Evolutionary conservation across 2,329 filamentous ascomycete genomes (phyloP).

Genomic region (Rhynchosporium secalis): DNA sequence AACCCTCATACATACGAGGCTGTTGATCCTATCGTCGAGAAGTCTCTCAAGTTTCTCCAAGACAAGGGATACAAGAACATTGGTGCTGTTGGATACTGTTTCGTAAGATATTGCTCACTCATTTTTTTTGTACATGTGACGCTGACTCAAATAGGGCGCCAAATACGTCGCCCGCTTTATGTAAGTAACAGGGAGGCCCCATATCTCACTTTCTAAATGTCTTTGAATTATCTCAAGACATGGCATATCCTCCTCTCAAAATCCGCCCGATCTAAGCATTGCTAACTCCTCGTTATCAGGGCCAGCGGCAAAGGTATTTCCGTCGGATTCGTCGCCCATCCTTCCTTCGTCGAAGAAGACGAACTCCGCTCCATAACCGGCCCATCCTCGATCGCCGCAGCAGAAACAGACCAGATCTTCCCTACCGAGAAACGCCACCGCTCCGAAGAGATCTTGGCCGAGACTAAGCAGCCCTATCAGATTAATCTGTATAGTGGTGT

Average conservation of each 20-base stretch:
- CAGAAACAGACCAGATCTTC: slow-evolving; percentile 66
- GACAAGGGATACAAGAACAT: slow-evolving; percentile 58
- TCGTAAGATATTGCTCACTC: slow-evolving; percentile 40
- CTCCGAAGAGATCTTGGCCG: slow-evolving; percentile 62
- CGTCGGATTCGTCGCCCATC: slow-evolving; percentile 74
- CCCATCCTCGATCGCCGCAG: slow-evolving; percentile 60
- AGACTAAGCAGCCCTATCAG: slow-evolving; percentile 59
- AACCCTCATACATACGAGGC: slow-evolving; percentile 37
- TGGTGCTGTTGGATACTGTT: slow-evolving; percentile 71
- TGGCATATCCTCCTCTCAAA: too few species aligned
- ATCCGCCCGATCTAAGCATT: too few species aligned
- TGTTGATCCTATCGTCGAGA: slow-evolving; percentile 46
- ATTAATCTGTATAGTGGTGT: slow-evolving; percentile 74
- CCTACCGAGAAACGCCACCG: slow-evolving; percentile 62
- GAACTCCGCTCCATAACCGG: slow-evolving; percentile 67
- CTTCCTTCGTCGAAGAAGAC: slow-evolving; percentile 68
- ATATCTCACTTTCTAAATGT: too few species aligned
- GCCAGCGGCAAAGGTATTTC: slow-evolving; percentile 58
- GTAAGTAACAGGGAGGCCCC: too few species aligned
- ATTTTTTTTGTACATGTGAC: background rate
- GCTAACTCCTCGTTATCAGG: too few species aligned
- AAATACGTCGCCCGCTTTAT: slow-evolving; percentile 74
- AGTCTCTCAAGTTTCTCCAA: slow-evolving; percentile 58
- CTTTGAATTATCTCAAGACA: too few species aligned
- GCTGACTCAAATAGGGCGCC: slow-evolving; percentile 49